Base-by-base conservation (phyloP, 345 rosid species). In the Ceriops decandra region DNA sequence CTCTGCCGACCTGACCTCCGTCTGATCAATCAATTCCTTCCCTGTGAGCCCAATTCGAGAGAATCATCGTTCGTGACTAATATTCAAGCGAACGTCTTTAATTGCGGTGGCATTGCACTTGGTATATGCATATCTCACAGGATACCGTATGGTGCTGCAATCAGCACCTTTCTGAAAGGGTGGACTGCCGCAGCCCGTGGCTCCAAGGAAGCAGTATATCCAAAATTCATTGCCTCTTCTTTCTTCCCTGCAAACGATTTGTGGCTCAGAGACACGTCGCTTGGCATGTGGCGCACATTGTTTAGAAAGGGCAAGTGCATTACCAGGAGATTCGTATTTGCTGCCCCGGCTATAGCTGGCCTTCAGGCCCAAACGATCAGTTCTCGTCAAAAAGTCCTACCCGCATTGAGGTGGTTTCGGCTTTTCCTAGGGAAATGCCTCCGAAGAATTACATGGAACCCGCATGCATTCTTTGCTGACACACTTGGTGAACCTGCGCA, bases 161-260 rank as follows among this genome's bases (percentile, higher is more conserved):
- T 75, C 27, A 30, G 67, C 47, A 59, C 57, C 13, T 69, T 69
- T 42, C 58, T 69, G 32, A 64, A 22, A 22, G 66, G 54, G 2
- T 75, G 74, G 78, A n/a, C 63, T 11, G 30, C 65, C 5, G 22
- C n/a, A 1, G 73, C 73, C 26, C 63, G 24, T 24, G 59, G 57
- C 21, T 15, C 54, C 10, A 21, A 27, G 31, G 65, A 33, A 46
- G 30, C 27, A 27, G 6, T 27, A 11, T 7, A 11, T 38, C 74
- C 78, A 2, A 57, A 73, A 38, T 82, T 81, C 49, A 8, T 52
- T 1, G 80, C 84, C 0, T 8, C 57, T 4, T 68, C 80, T 20
- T 69, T 84, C 62, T 80, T 82, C 69, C 87, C 84, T 3, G 57
- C 83, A 5, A 67, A 77, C 5, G 81, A 77, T 27, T 57, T 69